Base-by-base conservation (phyloP, 176 grass and related monocot genomes). In the Carex kokanica region DNA sequence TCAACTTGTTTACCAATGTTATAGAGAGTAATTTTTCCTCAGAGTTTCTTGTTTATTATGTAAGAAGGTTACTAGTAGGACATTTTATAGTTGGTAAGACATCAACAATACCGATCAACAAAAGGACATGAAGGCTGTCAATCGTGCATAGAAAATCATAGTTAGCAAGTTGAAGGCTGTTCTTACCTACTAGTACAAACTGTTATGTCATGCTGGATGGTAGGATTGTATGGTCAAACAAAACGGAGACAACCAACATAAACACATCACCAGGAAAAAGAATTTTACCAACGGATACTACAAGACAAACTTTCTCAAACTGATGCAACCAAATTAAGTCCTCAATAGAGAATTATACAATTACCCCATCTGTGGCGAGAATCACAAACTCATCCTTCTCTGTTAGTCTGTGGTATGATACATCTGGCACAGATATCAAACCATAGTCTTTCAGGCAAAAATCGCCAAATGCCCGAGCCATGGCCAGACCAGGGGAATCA, bases 401-500 rank as follows among this genome's bases (percentile, higher is more conserved):
- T 38, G 86, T 87, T 73, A 97, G 80, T 24, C 5, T 54, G 20
- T 86, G 87, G 64, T 88, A 91, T 17, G 86, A 90, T 54, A 97
- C 81, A 59, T 94, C 91, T 69, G 94, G 94, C 66, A 83, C 89
- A 38, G 94, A 97, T 70, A 94, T 97, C 55, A 97, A 62, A 84
- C 94, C 94, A 84, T 88, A 91, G 74, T 97, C 90, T 85, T 97
- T 94, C 7, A 97, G 85, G 81, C 91, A 94, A 64, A 97, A 97
- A 84, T 97, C 94, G 51, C 94, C 94, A 80, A 97, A 92, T 84
- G 94, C 94, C 38, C 91, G 90, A 61, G 94, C 94, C 94, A 97
- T 97, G 67, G 94, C 94, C 79, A 97, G 68, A 81, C 94, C 94
- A 69, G 94, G 94, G 6, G 86, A 86, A 68, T 94, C 89, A 24